These are phyloP conservation scores for Rutstroemia sp. DNA, from an alignment of 2,329 filamentous ascomycete species.

Conservation along the genomic window DNA sequence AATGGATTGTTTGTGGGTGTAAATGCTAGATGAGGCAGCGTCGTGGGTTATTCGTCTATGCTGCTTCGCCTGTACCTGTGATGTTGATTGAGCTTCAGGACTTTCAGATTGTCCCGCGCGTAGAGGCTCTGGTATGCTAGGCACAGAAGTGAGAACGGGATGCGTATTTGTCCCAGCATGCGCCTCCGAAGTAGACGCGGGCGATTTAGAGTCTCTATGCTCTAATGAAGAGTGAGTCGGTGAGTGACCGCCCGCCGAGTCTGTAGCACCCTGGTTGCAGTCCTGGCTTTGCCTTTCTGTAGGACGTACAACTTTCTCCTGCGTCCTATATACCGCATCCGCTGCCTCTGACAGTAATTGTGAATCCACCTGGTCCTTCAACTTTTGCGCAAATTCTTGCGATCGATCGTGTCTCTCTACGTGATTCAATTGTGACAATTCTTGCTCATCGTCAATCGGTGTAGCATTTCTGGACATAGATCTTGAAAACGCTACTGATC, in stretches of 20 bases:
- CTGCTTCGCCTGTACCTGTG: no score
- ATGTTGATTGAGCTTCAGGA: no score
- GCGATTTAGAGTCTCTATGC: no score
- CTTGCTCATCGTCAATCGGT: not conserved
- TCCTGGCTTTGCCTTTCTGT: not conserved
- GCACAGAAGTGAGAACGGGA: no score
- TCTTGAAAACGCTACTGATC: not conserved
- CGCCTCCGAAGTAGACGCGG: no score
- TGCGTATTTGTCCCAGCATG: no score
- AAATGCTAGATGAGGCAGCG: no score
- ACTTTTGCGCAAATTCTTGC: not conserved
- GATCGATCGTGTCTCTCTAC: not conserved
- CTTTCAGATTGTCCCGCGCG: no score
- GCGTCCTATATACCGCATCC: not conserved
- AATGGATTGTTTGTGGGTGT: no score
- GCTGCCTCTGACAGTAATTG: constrained; percentile 4
- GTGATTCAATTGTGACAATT: constrained; percentile 3
- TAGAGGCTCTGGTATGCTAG: no score
- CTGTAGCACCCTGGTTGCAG: not conserved
- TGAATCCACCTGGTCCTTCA: not conserved
- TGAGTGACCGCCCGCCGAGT: not conserved
- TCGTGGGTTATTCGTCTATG: no score
- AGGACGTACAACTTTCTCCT: not conserved
- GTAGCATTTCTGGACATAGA: not conserved
- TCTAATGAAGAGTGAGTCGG: no score